phyloP scores from a whole-genome alignment of 176 grass and related monocot genomes.

The Rhipidocladum racemiflorum region DNA sequence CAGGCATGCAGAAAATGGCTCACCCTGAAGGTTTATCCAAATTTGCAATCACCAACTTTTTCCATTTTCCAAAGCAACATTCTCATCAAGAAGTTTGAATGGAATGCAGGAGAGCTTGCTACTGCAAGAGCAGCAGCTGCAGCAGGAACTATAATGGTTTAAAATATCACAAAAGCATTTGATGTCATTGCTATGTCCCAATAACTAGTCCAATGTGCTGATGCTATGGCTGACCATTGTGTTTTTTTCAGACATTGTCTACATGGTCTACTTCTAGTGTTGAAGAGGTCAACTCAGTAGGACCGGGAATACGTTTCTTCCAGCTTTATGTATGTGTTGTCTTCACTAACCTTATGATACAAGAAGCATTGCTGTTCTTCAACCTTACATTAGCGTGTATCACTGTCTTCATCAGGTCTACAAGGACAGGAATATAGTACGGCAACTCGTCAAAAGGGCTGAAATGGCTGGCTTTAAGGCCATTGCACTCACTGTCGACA shows the following conservation, averaged over 20 bases:
- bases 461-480: slow-evolving; percentile 94
- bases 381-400: background rate
- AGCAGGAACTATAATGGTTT: slow-evolving; percentile 91
- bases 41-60: background rate
- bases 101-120: slow-evolving; percentile 74
- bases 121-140: slow-evolving; percentile 88
- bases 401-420: slow-evolving; percentile 51
- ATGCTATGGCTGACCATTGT: background rate
- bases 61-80: background rate
- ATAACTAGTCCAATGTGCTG: slow-evolving; percentile 8
- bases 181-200: background rate
- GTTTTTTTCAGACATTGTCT: slow-evolving; percentile 67
- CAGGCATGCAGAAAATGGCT: slow-evolving; percentile 98
- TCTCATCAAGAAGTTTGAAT: slow-evolving; percentile 24
- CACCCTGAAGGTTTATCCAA: slow-evolving; percentile 67
- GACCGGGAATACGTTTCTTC: slow-evolving; percentile 90
- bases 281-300: slow-evolving; percentile 84
- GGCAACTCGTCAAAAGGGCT: slow-evolving; percentile 72
- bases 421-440: slow-evolving; percentile 84
- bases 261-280: slow-evolving; percentile 88
- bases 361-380: background rate
- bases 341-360: background rate
- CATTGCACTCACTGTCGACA: slow-evolving; percentile 84
- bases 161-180: background rate
- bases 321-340: slow-evolving; percentile 73